Evolutionary conservation across 2,329 filamentous ascomycete genomes (phyloP), one percentile per base, ranked within the genome.

Genomic region (Beauveria sp.): DNA sequence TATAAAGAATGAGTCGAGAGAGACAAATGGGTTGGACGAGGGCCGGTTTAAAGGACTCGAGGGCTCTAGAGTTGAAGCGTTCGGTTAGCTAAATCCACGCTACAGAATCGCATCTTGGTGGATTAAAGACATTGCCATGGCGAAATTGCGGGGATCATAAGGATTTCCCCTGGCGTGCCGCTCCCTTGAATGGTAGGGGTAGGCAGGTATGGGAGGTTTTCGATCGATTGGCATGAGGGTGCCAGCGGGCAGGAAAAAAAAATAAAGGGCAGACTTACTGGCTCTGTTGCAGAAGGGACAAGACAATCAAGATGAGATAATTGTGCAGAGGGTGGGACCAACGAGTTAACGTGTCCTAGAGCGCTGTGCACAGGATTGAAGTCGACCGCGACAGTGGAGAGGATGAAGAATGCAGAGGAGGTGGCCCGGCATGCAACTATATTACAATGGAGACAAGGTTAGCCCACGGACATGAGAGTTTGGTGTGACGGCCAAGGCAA

Each of bases 301-400:
- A 75, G 76, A 73, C 73, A 74, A 74, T 73, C 73, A 73, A 77
- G 74, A 77, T 78, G 76, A 77, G 74, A 77, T 72, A 78, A 76
- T 66, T 78, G 77, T 76, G 77, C 72, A 73, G 72, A 71, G 72
- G 71, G 78, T 79, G 79, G 82, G 80, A 85, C 80, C 77, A 80
- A 83, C 83, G 83, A 85, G 81, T 76, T 81, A 85, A 85, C 82
- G 83, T 84, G 81, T 85, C 82, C 83, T 80, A 82, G 79, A 71
- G 70, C 73, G 71, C 72, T 76, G 75, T 28, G 72, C 74, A 76
- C 72, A 76, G 72, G 69, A 71, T 71, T 69, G 68, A 70, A 73
- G 67, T 71, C 71, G 74, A 77, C 74, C 76, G 76, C 74, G 72
- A 75, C 73, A 72, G 75, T 74, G 71, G 74, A 75, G 74, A 71